A percentile compares a stretch with the other conserved stretches of the same genome.
phyloP scores from a whole-genome alignment of 371 early-diverging fungal species.

The Mortierella sp. region DNA sequence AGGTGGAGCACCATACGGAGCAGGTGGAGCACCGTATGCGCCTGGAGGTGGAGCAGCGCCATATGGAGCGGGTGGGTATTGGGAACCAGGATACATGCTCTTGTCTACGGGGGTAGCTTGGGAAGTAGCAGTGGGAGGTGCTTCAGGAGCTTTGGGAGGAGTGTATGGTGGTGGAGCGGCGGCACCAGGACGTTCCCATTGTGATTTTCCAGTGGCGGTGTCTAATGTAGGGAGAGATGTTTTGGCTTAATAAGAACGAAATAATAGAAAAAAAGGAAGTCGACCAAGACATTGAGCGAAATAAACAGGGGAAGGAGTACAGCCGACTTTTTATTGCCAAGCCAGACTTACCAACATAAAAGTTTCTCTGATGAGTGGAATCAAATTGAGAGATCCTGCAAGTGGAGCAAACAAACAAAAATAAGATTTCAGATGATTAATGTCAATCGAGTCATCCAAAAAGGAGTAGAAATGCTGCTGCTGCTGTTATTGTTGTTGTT shows the following conservation, averaged over 20 bases:
- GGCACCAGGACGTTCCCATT: slow-evolving; percentile 41
- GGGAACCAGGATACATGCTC: slow-evolving; percentile 16
- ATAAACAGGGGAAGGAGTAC: too few relatives aligned
- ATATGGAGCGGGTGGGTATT: slow-evolving; percentile 11
- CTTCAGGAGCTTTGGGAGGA: slow-evolving; percentile 13
- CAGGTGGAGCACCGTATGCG: slow-evolving; percentile 1
- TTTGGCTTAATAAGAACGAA: not conserved
- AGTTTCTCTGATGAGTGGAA: slow-evolving; percentile 43
- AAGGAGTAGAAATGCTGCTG: too few relatives aligned
- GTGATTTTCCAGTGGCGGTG: slow-evolving; percentile 43
- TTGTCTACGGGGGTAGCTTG: slow-evolving; percentile 20
- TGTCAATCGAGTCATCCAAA: not conserved
- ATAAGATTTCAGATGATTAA: not conserved
- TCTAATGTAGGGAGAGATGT: slow-evolving; percentile 13
- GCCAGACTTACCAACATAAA: slow-evolving; percentile 34
- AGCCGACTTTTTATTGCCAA: too few relatives aligned
- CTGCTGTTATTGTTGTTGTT: too few relatives aligned
- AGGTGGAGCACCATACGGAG: slow-evolving; percentile 18
- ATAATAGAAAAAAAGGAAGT: not conserved
- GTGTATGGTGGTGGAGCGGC: slow-evolving; percentile 25
- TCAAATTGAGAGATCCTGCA: slow-evolving; percentile 53
- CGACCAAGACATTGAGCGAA: too few relatives aligned
- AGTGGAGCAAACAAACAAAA: not conserved
- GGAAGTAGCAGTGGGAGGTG: not conserved
- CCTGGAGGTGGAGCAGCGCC: slow-evolving; percentile 12